Base-by-base conservation (phyloP, 2,329 filamentous ascomycete species). In the Talaromyces sp. region DNA sequence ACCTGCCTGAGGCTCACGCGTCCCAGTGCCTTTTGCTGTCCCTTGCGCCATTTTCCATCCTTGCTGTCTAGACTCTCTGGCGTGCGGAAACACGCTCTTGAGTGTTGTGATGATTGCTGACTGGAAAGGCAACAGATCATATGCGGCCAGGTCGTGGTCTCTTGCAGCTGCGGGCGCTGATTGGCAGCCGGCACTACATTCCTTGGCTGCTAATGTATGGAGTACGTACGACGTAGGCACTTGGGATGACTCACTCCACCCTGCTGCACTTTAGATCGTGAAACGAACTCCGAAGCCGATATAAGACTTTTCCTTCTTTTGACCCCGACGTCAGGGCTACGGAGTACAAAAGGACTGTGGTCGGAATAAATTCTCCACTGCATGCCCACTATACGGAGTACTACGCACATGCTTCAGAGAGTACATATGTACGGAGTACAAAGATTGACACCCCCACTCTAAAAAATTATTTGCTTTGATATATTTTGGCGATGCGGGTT, bases 211-310 rank as follows among this genome's bases (percentile, higher is more conserved):
- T 52, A 33, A 54, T 54, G 50, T 54, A 33, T 33, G 39, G 11
- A 41, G 35, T 57, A 57, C 52, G 31, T 35, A 56, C 50, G 27
- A 33, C 25, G n/a, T 22, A 37, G 31, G 19, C 25, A 7, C 3
- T 45, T 60, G 25, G 33, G 13, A 49, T 61, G 41, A 61, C 58
- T 61, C 58, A 61, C 43, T 49, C 58, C 52, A 56, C 50, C 10
- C 9, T 50, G 50, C 25, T 54, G 27, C 31, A 19, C 25, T 54
- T 54, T n/a, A 45, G 57, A 37, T 47, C n/a, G 15, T 50, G 45
- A 35, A 39, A 52, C 59, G 59, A 39, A 56, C n/a, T 56, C 52
- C 52, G 52, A 56, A 56, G 37, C 52, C 52, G 31, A 56, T 11
- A 31, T 33, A 19, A 37, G 31, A 37, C 31, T 39, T 49, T 61